These are phyloP conservation scores for Arbutus unedo DNA, from an alignment of 148 eudicot genomes.

Conservation along the genomic window DNA sequence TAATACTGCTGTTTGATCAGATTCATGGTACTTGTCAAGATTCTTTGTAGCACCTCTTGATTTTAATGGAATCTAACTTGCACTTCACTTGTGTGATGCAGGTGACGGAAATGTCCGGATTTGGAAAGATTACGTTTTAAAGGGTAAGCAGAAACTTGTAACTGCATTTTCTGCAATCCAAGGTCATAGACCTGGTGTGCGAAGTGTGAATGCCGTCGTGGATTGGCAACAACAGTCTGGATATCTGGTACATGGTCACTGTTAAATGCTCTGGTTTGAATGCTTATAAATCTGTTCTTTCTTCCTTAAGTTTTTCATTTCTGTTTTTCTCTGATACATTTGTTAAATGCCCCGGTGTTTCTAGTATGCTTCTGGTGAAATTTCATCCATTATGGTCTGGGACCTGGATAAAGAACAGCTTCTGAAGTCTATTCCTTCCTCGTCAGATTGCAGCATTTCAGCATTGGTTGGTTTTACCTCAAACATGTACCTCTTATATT, in stretches of 20 bases:
- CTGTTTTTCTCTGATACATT: not conserved
- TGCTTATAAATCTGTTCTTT: not conserved
- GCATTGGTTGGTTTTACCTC: constrained; percentile 63
- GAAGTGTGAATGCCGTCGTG: constrained; percentile 72
- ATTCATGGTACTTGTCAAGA: not conserved
- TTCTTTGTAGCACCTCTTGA: not conserved
- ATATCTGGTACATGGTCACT: constrained; percentile 54
- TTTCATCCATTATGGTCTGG: constrained; percentile 79
- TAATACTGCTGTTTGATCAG: not conserved
- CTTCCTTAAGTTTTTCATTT: constrained; percentile 1
- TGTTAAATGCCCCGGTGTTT: constrained; percentile 8
- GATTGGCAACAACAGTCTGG: constrained; percentile 99
- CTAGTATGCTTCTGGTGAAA: constrained; percentile 80
- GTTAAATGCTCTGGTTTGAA: not conserved
- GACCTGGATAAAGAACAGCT: constrained; percentile 96
- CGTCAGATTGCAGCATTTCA: constrained; percentile 69
- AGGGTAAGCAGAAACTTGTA: constrained; percentile 81
- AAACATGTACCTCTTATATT: not conserved
- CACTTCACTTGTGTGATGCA: constrained; percentile 20
- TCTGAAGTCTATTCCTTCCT: constrained; percentile 60
- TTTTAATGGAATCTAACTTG: constrained; percentile 7
- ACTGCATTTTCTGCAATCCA: constrained; percentile 86
- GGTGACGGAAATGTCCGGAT: constrained; percentile 93
- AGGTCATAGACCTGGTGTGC: constrained; percentile 61
- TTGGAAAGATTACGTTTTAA: constrained; percentile 78